These are phyloP conservation scores for Mycena galericulata DNA, from an alignment of 768 basidiomycete genomes.

Conservation along the genomic window DNA sequence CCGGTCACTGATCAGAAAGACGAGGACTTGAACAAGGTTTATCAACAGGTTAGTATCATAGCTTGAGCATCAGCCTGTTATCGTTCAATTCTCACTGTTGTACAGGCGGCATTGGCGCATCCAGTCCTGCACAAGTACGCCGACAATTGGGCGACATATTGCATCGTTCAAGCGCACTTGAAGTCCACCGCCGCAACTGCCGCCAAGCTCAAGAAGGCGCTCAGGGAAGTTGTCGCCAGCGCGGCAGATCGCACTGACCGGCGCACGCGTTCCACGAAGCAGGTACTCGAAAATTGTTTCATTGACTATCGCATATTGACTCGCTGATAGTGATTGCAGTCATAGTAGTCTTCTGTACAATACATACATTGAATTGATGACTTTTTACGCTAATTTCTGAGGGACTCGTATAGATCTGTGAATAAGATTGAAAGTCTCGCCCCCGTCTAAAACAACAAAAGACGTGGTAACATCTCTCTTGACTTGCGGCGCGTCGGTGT, in stretches of 20 bases:
- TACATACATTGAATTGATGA: neutral
- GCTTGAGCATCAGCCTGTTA: neutral
- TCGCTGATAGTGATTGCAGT: neutral
- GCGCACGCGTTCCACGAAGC: neutral
- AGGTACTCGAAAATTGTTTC: neutral
- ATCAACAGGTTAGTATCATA: constrained; percentile 6
- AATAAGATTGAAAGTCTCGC: neutral
- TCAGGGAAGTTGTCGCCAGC: neutral
- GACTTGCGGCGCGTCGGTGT: no score
- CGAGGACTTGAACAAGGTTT: constrained; percentile 8
- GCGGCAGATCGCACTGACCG: neutral
- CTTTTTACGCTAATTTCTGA: no score
- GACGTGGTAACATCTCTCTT: neutral
- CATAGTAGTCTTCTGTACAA: constrained; percentile 6
- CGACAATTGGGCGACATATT: constrained; percentile 19
- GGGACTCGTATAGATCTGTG: no score
- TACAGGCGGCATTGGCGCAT: constrained; percentile 17
- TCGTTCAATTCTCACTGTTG: constrained; percentile 12
- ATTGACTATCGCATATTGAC: constrained; percentile 6
- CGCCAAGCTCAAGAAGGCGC: neutral
- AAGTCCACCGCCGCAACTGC: constrained; percentile 16
- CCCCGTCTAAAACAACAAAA: neutral
- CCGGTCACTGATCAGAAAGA: neutral
- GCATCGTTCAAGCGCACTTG: constrained; percentile 25
- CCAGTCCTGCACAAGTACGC: constrained; percentile 18